Base-by-base conservation (phyloP, 257 asterid genomes). In the Cinchona pubescens region DNA sequence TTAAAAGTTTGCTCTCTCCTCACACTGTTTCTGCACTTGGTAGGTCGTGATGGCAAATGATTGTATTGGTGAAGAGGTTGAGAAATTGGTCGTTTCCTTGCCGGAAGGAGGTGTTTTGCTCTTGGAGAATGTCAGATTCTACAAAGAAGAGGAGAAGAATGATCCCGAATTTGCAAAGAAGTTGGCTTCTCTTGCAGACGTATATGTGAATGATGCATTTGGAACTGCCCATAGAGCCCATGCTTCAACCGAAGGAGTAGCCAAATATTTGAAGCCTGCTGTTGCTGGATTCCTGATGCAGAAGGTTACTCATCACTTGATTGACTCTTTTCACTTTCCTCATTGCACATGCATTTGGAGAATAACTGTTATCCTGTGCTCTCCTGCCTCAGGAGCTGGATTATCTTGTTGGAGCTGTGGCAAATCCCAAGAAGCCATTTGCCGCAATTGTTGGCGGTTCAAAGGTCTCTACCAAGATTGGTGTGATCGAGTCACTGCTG, bases 381-480 rank as follows among this genome's bases (percentile, higher is more conserved):
- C 15, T 12, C 43, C 18, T 73, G 48, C 65, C 75, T 78, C 90
- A 92, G 96, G 97, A 92, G 80, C 96, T 92, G 82, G 96, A 92
- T 84, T 90, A 90, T 80, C 72, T 92, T 13, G 96, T 87, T 37
- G 96, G 96, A 38, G 97, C 92, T 70, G 94, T 92, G 62, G 58
- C 94, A 49, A 92, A 87, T 42, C 96, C 96, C 9, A 87, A 86
- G 89, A 90, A 88, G 86, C 97, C 96, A 49, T 92, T 88, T 85
- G 96, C 96, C 68, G 97, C 97, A 46, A 90, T 92, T 70, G 94
- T 92, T 79, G 97, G 97, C 72, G 94, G 97, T 69, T 80, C 94
- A 77, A 92, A 90, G 87, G 96, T 92, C 29, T 92, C 97, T 55
- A 73, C 86, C 73, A 92, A 92, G 77, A 92, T 88, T 76, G 87